Conservation (phyloP, 1,284 basidiomycete species). For the Irpex lacteus region DNA sequence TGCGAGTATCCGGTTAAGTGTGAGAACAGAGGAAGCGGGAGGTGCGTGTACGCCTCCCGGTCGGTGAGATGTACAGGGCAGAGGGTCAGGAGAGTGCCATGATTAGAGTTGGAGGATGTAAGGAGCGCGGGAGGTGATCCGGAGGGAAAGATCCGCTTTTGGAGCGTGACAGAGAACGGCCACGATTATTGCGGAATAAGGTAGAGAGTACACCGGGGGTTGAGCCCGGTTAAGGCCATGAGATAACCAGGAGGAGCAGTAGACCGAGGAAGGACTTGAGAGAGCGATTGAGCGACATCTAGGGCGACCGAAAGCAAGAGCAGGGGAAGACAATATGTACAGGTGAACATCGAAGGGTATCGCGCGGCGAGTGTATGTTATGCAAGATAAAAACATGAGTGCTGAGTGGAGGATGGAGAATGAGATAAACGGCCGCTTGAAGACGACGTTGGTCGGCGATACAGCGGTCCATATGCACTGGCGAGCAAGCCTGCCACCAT, state of each 20-base stretch:
- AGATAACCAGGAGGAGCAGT: background rate
- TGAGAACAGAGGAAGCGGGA: background rate
- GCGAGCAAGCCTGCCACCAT: background rate
- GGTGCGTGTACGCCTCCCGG: background rate
- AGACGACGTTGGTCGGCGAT: background rate
- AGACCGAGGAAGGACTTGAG: background rate
- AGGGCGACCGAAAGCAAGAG: slow-evolving; percentile 1
- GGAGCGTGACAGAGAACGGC: background rate
- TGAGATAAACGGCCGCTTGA: background rate
- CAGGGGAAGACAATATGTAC: background rate
- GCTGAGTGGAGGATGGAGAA: background rate
- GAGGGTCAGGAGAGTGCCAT: background rate
- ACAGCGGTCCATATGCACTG: background rate
- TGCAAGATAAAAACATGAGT: background rate
- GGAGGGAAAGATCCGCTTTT: background rate
- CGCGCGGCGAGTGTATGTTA: background rate
- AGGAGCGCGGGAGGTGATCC: background rate
- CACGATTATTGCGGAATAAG: background rate
- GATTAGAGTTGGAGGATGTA: background rate
- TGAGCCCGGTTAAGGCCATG: background rate
- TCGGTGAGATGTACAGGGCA: background rate
- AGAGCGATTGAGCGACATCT: background rate
- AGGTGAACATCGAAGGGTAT: background rate
- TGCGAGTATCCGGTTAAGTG: background rate
- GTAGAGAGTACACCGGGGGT: background rate